Evolutionary conservation across 192 early-diverging fungal genomes (phyloP).

Genomic region (Rhizophagus clarus): DNA sequence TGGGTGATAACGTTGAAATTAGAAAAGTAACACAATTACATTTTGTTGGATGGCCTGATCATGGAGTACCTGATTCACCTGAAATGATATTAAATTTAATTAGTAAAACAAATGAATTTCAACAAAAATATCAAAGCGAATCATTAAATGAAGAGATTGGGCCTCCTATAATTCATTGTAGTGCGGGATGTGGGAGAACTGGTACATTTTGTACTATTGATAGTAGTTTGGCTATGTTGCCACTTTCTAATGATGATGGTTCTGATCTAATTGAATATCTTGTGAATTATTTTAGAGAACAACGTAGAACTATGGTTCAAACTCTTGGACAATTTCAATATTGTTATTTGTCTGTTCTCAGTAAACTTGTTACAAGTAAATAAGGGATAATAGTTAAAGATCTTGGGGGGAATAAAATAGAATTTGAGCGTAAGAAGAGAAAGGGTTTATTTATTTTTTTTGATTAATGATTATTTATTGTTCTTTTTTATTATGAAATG

Average conservation of each 20-base stretch:
- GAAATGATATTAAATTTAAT: conserved; percentile 21
- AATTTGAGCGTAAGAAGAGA: too few relatives aligned
- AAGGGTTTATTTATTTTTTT: too few relatives aligned
- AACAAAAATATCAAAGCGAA: neutral
- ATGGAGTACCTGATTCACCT: conserved; percentile 64
- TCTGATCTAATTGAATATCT: conserved; percentile 64
- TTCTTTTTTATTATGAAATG: too few relatives aligned
- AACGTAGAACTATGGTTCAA: conserved; percentile 80
- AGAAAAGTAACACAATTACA: conserved; percentile 68
- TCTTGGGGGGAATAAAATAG: too few relatives aligned
- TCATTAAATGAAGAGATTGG: conserved; percentile 15
- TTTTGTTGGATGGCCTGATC: conserved; percentile 84
- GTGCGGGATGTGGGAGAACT: conserved; percentile 82
- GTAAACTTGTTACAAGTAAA: neutral
- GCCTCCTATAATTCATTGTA: conserved; percentile 81
- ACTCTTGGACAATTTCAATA: conserved; percentile 72
- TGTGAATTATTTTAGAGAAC: conserved; percentile 63
- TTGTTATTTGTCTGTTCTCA: conserved; percentile 66
- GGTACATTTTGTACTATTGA: conserved; percentile 79
- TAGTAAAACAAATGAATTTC: conserved; percentile 25
- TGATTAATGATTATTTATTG: too few relatives aligned
- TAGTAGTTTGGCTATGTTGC: conserved; percentile 29
- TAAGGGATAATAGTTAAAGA: neutral
- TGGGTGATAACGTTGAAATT: conserved; percentile 1
- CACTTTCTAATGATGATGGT: conserved; percentile 13